Percentiles rank a stretch among this genome's conserved stretches.
These are phyloP conservation scores for Phytophthora pluvialis DNA, from an alignment of 352 stramenopile genomes.

Conservation along the genomic window DNA sequence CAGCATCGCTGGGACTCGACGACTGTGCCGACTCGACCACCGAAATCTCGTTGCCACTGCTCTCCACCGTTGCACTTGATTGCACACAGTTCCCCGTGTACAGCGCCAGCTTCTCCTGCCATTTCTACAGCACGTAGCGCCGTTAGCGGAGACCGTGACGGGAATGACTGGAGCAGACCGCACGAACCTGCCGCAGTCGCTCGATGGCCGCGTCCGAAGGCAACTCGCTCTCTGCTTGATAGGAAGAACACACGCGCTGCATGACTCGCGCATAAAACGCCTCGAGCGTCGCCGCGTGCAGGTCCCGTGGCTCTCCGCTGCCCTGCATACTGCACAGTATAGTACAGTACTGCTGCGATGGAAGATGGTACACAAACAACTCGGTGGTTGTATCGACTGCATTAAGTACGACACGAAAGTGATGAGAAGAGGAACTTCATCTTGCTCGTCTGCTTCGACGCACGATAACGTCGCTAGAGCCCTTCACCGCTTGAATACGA, in stretches of 20 bases:
- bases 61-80: neutral
- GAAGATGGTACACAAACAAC: neutral
- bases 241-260: conserved; percentile 55
- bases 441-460: too few relatives aligned
- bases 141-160: neutral
- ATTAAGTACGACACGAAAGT: conserved; percentile 24
- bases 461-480: too few relatives aligned
- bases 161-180: neutral
- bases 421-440: neutral
- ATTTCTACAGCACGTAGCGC: conserved; percentile 38
- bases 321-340: neutral
- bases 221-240: conserved; percentile 37
- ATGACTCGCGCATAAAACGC: conserved; percentile 71
- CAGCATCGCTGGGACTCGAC: conserved; percentile 5
- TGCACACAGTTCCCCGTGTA: conserved; percentile 37
- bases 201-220: conserved; percentile 18
- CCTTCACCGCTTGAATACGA: neutral
- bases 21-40: neutral
- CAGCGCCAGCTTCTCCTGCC: conserved; percentile 41
- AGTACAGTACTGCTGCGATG: too few relatives aligned
- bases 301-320: conserved; percentile 1
- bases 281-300: conserved; percentile 35
- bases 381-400: conserved; percentile 3
- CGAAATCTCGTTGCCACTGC: conserved; percentile 4
- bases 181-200: conserved; percentile 38